Evolutionary conservation across 2,329 filamentous ascomycete species (phyloP).

Genomic region (Fusarium sp.): DNA sequence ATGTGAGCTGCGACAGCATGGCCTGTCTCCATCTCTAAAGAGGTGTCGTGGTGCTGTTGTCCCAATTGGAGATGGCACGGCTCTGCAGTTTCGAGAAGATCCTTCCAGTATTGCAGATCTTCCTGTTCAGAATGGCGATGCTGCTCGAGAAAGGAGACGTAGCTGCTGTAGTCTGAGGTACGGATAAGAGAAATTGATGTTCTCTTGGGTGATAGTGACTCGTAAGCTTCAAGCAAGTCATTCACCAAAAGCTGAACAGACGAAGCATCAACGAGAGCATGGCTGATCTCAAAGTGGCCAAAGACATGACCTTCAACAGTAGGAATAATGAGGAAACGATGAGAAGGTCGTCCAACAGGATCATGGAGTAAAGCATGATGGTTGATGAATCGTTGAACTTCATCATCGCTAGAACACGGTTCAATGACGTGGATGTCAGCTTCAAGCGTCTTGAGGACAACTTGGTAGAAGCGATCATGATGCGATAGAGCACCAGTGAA

Average conservation of each 20-base stretch:
- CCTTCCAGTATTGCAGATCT: background rate
- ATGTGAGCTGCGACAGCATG: background rate
- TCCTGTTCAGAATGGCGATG: background rate
- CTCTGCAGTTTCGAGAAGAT: background rate
- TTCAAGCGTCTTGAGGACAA: background rate
- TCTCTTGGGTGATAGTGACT: background rate
- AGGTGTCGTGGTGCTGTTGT: fast-evolving
- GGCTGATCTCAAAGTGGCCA: background rate
- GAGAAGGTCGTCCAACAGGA: background rate
- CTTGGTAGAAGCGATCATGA: background rate
- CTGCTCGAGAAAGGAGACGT: background rate
- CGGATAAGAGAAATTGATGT: background rate
- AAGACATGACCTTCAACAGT: background rate
- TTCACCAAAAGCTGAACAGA: background rate
- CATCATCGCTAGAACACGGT: background rate
- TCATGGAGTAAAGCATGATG: background rate
- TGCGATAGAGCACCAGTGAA: background rate
- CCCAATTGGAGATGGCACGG: background rate
- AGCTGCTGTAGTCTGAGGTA: background rate
- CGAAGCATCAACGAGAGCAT: background rate
- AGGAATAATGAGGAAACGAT: background rate
- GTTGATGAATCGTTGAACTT: background rate
- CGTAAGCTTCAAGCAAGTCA: background rate
- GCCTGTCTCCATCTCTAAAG: background rate
- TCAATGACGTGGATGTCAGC: background rate